Evolutionary conservation across 352 stramenopile genomes (phyloP), one percentile per base, ranked within the genome.

Genomic region (Phytophthora pini): DNA sequence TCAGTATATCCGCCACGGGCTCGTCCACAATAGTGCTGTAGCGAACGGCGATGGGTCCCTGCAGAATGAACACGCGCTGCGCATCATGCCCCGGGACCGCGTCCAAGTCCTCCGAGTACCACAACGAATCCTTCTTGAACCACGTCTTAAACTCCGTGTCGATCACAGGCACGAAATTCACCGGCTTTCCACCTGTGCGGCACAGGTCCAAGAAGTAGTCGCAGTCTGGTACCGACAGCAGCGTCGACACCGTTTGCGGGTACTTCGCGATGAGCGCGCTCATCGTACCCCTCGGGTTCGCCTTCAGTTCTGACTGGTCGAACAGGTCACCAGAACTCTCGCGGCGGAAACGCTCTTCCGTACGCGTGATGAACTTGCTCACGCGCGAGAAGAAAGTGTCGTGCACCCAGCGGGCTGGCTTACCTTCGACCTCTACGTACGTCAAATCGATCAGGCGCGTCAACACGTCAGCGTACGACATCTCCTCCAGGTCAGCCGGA

Each of bases 61-160:
- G 85, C 5, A 97, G 83, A 24, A 97, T 87, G 67, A 87, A 90
- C 7, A 94, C 90, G 7, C 88, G 84, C 67, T 94, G 86, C 10
- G 78, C 82, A 58, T 96, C 88, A 24, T 76, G 81, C 44, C 81
- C 79, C 0, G 84, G 87, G 5, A 96, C 84, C 1, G 85, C 87
- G 31, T 96, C 88, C 57, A 96, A 64, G 38, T 96, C 87, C 61
- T 97, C 88, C 39, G 87, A 95, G 77, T 94, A 97, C 90, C 90
- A 97, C 15, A 97, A 64, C 45, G 87, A 96, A 60, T 97, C 90
- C 69, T 94, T 97, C 78, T 94, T 96, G 68, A 96, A 94, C 87
- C 86, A 96, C 7, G 77, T 91, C 56, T 81, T 80, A 47, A 97
- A 78, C 34, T 96, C 89, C 24, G 69, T 76, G 80, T 96, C 87